Evolutionary conservation across 352 stramenopile species (phyloP).

Genomic region (Elongisporangium anandrum): DNA sequence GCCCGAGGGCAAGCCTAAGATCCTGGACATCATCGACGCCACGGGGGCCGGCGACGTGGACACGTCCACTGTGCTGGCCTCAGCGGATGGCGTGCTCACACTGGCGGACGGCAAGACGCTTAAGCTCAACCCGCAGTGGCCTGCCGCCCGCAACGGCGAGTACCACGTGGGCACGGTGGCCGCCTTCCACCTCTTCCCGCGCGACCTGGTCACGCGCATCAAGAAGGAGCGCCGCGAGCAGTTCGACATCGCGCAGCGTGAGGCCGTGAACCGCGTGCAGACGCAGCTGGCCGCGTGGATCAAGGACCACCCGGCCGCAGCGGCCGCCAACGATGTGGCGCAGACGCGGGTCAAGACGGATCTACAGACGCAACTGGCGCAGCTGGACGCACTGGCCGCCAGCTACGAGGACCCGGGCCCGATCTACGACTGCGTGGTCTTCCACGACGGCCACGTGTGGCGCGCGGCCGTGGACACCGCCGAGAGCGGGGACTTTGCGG

Average conservation of each 20-base stretch:
- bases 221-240: slow-evolving; percentile 82
- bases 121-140: slow-evolving; percentile 75
- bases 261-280: slow-evolving; percentile 64
- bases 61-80: slow-evolving; percentile 60
- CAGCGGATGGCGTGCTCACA: slow-evolving; percentile 38
- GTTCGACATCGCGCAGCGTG: slow-evolving; percentile 66
- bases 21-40: slow-evolving; percentile 95
- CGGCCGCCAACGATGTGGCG: slow-evolving; percentile 54
- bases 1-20: slow-evolving; percentile 86
- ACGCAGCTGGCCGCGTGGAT: slow-evolving; percentile 52
- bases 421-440: slow-evolving; percentile 92
- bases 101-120: slow-evolving; percentile 45
- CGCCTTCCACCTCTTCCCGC: slow-evolving; percentile 89
- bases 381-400: slow-evolving; percentile 71
- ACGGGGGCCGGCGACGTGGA: slow-evolving; percentile 93
- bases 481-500: slow-evolving; percentile 82
- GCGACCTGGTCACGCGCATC: slow-evolving; percentile 55
- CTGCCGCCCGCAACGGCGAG: slow-evolving; percentile 41
- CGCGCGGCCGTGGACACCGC: slow-evolving; percentile 83
- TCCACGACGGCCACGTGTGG: slow-evolving; percentile 76
- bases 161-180: slow-evolving; percentile 84
- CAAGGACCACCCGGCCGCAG: slow-evolving; percentile 33
- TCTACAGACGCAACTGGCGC: slow-evolving; percentile 64
- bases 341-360: slow-evolving; percentile 69
- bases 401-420: slow-evolving; percentile 88